Evolutionary conservation across 163 green algal genomes (phyloP), one percentile per base, ranked within the genome.

Genomic region (Prototheca cutis): DNA sequence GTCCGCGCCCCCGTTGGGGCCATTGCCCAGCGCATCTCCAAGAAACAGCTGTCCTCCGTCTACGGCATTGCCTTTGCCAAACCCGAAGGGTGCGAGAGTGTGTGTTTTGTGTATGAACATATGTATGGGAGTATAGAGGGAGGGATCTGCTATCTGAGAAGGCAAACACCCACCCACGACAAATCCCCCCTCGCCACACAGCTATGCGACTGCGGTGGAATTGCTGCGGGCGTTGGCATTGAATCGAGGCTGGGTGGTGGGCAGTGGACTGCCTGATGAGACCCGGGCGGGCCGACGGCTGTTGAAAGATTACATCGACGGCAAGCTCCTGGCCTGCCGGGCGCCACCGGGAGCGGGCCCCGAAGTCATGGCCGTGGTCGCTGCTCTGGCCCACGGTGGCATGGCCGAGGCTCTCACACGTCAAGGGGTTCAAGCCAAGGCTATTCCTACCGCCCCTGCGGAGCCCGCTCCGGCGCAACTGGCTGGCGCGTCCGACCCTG

Each of bases 301-400:
- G 3, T 67, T 98, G 2, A 90, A 89, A 55, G 91, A 98, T 67
- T 97, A 91, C 74, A 81, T 87, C 13, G 67, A 73, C 19, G 91
- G 91, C 27, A 89, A 88, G 65, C 78, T 98, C 42, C 66, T 93
- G 36, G 81, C 85, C 71, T 95, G 76, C 71, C 59, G 81, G 53
- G 66, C 80, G 59, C 91, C 91, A 7, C 89, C 90, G 0, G 78
- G 72, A 30, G 60, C 62, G 23, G 42, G 24, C 0, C 58, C 31
- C 1, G 57, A 55, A 10, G 33, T 68, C 5, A 36, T 34, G 24
- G 55, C 33, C 28, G 31, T 57, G 6, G 55, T 49, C 24, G 58
- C 25, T 13, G 55, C 42, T 27, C 33, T 42, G 19, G 67, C 47
- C 24, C 48, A 61, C 24, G 45, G 25, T 2, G 31, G 51, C 42